Conservation (phyloP, 495 filamentous ascomycete species). For the Evernia prunastri region DNA sequence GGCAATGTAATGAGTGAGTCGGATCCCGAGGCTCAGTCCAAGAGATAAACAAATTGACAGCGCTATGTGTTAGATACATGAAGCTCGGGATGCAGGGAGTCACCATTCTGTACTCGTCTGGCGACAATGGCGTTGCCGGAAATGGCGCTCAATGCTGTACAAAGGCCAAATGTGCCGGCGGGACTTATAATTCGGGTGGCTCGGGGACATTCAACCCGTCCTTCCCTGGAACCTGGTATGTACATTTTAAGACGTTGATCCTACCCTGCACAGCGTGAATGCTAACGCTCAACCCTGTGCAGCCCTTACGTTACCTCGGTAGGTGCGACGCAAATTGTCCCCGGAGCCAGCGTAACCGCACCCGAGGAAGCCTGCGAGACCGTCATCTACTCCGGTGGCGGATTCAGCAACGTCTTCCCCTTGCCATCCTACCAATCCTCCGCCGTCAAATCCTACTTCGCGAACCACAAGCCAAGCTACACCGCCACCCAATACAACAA, state of each 20-base stretch:
- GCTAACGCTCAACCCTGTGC: not conserved
- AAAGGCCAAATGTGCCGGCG: slow-evolving; percentile 20
- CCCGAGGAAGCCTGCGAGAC: slow-evolving; percentile 40
- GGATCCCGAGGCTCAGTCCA: not conserved
- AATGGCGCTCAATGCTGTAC: slow-evolving; percentile 33
- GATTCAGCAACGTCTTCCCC: slow-evolving; percentile 63
- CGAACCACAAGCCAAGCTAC: slow-evolving; percentile 41
- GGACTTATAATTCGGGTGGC: slow-evolving; percentile 34
- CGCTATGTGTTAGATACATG: slow-evolving; percentile 35
- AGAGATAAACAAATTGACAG: not conserved
- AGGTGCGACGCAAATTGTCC: slow-evolving; percentile 42
- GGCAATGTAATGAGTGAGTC: slow-evolving; percentile 45
- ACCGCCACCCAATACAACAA: slow-evolving; percentile 48
- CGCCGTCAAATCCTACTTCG: slow-evolving; percentile 47
- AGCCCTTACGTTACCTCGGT: slow-evolving; percentile 47
- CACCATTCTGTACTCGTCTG: slow-evolving; percentile 54
- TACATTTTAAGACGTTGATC: too few species aligned
- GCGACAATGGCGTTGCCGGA: slow-evolving; percentile 53
- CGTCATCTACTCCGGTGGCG: slow-evolving; percentile 53
- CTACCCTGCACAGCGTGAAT: not conserved
- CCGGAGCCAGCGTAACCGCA: slow-evolving; percentile 32
- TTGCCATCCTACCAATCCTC: slow-evolving; percentile 51
- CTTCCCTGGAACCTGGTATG: slow-evolving; percentile 39
- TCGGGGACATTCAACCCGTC: slow-evolving; percentile 39
- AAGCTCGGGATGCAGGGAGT: slow-evolving; percentile 61